A percentile compares a stretch with the other conserved stretches of the same genome.
phyloP scores from a whole-genome alignment of 306 rosid species.

The Abrus precatorius region DNA sequence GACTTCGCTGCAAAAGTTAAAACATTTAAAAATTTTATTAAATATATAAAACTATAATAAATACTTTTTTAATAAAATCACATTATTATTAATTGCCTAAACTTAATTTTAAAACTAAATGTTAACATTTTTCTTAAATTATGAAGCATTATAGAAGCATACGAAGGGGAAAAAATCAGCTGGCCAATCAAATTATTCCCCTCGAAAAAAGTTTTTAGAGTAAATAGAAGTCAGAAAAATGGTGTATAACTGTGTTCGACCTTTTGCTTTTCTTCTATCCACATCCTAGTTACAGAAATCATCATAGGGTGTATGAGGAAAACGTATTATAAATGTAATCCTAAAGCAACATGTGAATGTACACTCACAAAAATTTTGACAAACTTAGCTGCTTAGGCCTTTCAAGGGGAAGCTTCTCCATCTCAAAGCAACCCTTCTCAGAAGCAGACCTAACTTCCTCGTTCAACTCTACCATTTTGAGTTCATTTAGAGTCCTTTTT shows the following conservation, averaged over 20 bases:
- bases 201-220: background rate
- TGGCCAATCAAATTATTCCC: no score
- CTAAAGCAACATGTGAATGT: constrained; percentile 45
- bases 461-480: constrained; percentile 60
- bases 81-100: no score
- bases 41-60: no score
- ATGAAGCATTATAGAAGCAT: background rate
- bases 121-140: no score
- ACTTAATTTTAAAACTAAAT: no score
- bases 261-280: background rate
- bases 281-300: constrained; percentile 1
- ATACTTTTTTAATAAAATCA: no score
- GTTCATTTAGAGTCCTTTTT: constrained; percentile 76
- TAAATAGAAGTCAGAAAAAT: background rate
- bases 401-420: constrained; percentile 74
- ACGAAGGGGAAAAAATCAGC: background rate
- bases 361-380: constrained; percentile 38
- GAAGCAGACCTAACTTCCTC: constrained; percentile 58
- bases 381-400: constrained; percentile 44
- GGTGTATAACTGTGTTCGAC: background rate
- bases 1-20: no score
- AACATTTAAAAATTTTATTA: no score
- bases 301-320: background rate
- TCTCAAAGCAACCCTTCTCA: constrained; percentile 59
- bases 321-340: background rate